phyloP scores from a whole-genome alignment of 208 protist genomes.

The Leishmania mexicana region DNA sequence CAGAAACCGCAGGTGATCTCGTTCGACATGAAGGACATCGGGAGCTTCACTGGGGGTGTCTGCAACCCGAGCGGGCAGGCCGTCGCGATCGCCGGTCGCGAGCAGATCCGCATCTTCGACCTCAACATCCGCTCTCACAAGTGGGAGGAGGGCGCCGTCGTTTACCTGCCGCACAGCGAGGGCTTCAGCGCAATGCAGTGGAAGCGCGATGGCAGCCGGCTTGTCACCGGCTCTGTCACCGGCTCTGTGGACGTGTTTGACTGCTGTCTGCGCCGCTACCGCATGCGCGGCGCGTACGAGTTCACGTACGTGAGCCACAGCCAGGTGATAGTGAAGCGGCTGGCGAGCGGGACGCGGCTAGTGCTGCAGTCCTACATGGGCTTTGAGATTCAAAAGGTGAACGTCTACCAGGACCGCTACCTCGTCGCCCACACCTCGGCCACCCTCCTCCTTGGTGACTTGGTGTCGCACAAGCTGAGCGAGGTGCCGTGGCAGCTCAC shows the following conservation, averaged over 20 bases:
- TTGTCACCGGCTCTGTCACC: conserved; percentile 91
- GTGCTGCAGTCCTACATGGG: conserved; percentile 95
- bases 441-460: conserved; percentile 96
- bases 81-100: conserved; percentile 87
- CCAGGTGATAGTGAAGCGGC: conserved; percentile 96
- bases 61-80: conserved; percentile 95
- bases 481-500: conserved; percentile 94
- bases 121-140: conserved; percentile 87
- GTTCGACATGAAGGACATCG: conserved; percentile 83
- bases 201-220: conserved; percentile 95
- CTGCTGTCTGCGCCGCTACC: conserved; percentile 94
- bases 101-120: conserved; percentile 94
- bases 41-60: conserved; percentile 90
- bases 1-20: conserved; percentile 88
- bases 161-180: conserved; percentile 93
- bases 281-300: conserved; percentile 96
- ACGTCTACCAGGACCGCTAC: conserved; percentile 96
- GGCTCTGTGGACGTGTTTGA: conserved; percentile 97
- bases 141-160: conserved; percentile 93
- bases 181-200: conserved; percentile 90
- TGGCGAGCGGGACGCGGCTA: conserved; percentile 89
- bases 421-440: conserved; percentile 95
- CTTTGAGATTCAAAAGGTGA: conserved; percentile 96
- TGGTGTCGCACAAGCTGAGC: conserved; percentile 94
- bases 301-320: conserved; percentile 97